phyloP scores from a whole-genome alignment of 1,284 basidiomycete genomes.

The Cutaneotrichosporon sp. region DNA sequence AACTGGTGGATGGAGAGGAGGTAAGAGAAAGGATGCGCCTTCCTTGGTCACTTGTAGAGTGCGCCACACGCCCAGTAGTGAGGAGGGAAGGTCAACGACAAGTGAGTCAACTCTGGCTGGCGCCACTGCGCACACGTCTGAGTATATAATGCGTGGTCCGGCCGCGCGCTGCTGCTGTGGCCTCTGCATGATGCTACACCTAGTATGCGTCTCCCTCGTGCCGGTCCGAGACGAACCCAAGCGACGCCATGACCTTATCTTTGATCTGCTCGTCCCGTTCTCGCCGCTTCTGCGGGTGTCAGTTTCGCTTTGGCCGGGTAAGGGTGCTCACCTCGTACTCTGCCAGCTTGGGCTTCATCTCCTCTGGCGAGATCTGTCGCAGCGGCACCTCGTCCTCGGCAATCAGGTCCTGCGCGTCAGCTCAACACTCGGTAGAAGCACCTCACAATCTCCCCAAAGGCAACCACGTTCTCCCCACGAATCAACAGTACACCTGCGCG shows the following conservation, averaged over 20 bases:
- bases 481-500: constrained; percentile 84
- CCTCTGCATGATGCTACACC: not conserved
- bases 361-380: constrained; percentile 63
- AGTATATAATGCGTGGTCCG: too few species aligned
- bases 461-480: constrained; percentile 95
- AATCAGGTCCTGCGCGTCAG: constrained; percentile 72
- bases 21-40: too few species aligned
- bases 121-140: too few species aligned
- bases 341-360: constrained; percentile 66
- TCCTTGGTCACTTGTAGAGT: too few species aligned
- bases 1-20: too few species aligned
- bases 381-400: constrained; percentile 82
- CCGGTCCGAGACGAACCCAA: constrained; percentile 46
- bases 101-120: too few species aligned
- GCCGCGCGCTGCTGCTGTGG: constrained; percentile 3
- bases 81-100: too few species aligned
- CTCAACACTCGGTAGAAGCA: not conserved
- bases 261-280: constrained; percentile 40
- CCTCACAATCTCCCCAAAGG: constrained; percentile 93
- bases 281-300: constrained; percentile 35
- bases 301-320: too few species aligned
- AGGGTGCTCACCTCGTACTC: constrained; percentile 55
- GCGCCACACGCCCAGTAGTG: too few species aligned
- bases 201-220: constrained; percentile 49
- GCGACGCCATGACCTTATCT: constrained; percentile 37